Conservation (phyloP, 2,329 filamentous ascomycete species). For the Aspergillus vadensis region DNA sequence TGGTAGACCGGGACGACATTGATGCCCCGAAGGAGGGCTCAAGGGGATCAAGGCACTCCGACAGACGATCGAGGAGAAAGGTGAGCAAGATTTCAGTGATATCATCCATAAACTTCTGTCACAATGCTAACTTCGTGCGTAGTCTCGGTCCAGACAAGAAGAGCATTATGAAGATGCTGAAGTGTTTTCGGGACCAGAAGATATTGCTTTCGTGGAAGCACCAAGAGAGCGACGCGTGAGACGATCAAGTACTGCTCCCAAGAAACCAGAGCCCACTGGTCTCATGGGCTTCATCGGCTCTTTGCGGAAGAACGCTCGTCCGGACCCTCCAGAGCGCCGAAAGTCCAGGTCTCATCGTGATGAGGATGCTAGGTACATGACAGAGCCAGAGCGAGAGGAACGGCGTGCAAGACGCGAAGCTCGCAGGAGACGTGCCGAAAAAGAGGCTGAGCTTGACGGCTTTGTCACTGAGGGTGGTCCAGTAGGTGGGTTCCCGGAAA, state of each 20-base stretch:
- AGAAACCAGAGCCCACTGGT: slow-evolving; percentile 58
- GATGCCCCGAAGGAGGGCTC: slow-evolving; percentile 36
- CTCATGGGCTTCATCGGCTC: slow-evolving; percentile 66
- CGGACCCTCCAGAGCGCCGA: slow-evolving; percentile 39
- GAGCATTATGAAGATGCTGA: slow-evolving; percentile 52
- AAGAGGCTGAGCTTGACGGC: slow-evolving; percentile 54
- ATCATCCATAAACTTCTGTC: not conserved
- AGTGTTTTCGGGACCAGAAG: slow-evolving; percentile 51
- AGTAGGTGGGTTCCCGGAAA: slow-evolving; percentile 34
- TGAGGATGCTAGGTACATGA: slow-evolving; percentile 34
- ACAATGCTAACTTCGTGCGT: not conserved
- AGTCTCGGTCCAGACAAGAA: slow-evolving; percentile 38
- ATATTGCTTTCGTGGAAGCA: slow-evolving; percentile 55
- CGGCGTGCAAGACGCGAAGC: slow-evolving; percentile 40
- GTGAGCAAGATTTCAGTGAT: slow-evolving; percentile 26
- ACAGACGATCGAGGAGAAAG: slow-evolving; percentile 41
- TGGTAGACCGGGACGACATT: slow-evolving; percentile 55
- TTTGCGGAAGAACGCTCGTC: slow-evolving; percentile 35
- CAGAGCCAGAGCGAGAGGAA: slow-evolving; percentile 40
- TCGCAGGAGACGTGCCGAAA: slow-evolving; percentile 42
- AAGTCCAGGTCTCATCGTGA: slow-evolving; percentile 43
- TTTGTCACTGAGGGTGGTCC: slow-evolving; percentile 48
- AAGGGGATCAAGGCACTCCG: slow-evolving; percentile 36
- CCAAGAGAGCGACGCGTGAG: slow-evolving; percentile 57
- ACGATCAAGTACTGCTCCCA: slow-evolving; percentile 64